phyloP scores from a whole-genome alignment of 2,329 filamentous ascomycete genomes.

The Helminthosporium solani region DNA sequence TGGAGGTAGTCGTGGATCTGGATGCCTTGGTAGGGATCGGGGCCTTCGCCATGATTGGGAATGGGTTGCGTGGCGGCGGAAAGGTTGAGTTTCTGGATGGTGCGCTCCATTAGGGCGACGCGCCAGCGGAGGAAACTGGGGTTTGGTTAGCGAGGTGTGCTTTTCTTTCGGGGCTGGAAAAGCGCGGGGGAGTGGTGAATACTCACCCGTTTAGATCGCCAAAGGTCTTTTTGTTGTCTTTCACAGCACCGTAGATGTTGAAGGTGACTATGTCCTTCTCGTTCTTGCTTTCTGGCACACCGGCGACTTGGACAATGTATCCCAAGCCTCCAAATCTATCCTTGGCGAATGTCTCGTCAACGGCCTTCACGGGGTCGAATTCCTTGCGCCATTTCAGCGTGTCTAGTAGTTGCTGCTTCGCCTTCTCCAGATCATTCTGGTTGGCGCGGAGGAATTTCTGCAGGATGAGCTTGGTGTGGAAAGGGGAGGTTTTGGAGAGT shows the following conservation, averaged over 20 bases:
- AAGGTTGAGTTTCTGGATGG: slow-evolving; percentile 72
- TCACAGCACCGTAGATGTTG: slow-evolving; percentile 90
- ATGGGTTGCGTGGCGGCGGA: slow-evolving; percentile 67
- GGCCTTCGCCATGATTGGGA: slow-evolving; percentile 63
- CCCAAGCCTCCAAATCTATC: slow-evolving; percentile 76
- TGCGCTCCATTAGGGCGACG: slow-evolving; percentile 85
- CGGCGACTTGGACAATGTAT: slow-evolving; percentile 72
- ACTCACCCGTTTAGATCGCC: slow-evolving; percentile 73
- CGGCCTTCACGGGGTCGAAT: slow-evolving; percentile 67
- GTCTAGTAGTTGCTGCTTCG: slow-evolving; percentile 73
- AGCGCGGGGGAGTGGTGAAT: slow-evolving; percentile 1
- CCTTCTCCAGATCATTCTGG: slow-evolving; percentile 69
- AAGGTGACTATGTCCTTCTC: slow-evolving; percentile 74
- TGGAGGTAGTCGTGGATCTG: slow-evolving; percentile 93
- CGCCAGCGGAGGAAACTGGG: slow-evolving; percentile 87
- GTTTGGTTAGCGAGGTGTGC: slow-evolving; percentile 1
- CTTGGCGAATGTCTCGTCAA: slow-evolving; percentile 62
- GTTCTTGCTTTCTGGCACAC: slow-evolving; percentile 53
- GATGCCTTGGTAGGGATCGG: slow-evolving; percentile 84
- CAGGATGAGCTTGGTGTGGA: slow-evolving; percentile 79
- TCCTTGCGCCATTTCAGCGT: slow-evolving; percentile 82
- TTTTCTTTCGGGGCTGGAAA: background rate
- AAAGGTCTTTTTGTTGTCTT: slow-evolving; percentile 78
- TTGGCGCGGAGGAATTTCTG: slow-evolving; percentile 96
- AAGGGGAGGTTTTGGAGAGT: slow-evolving; percentile 55